Base-by-base conservation (phyloP, 129 eudicot species). In the Solidago caesia region DNA sequence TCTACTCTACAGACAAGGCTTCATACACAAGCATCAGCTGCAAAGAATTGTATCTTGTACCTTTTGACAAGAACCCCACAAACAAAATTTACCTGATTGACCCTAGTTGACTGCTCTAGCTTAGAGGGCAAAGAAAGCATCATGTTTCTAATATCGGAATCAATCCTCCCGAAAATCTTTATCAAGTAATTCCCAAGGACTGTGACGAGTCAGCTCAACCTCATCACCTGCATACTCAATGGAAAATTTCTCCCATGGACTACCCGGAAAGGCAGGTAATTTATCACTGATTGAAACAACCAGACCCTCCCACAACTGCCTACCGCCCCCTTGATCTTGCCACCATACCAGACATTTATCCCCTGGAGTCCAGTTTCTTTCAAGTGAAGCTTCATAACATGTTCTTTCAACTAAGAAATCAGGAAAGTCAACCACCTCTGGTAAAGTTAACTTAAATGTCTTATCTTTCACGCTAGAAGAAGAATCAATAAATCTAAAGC, bases 161-260 rank as follows among this genome's bases (percentile, higher is more conserved):
- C 88, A 13, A 95, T 76, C 46, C 86, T 85, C 85, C 43, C 39
- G 65, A 8, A 12, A 10, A 5, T 82, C 84, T 26, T 72, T 72
- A 74, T 84, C 91, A 71, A 87, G 87, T 44, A 95, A 79, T 77
- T 95, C 99, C 99, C 99, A 95, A 44, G 97, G 95, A 76, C 97
- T 81, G 48, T 95, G 99, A 12, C 39, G 76, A 29, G 64, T 63
- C 1, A 15, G 29, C 3, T 43, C 79, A 5, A 14, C 63, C 0
- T 78, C 68, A 61, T 75, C 65, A 49, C 27, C 59, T 64, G 26
- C 33, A 75, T 93, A 93, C 52, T 13, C 25, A 21, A 95, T 81
- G 27, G 12, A 3, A 84, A 67, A 87, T 76, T 94, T 85, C 47
- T 91, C 94, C 99, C 99, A 95, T 26, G 88, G 99, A 80, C 99